These are phyloP conservation scores for Isoetes taiwanensis DNA, from an alignment of 75 land plant species.

Conservation along the genomic window DNA sequence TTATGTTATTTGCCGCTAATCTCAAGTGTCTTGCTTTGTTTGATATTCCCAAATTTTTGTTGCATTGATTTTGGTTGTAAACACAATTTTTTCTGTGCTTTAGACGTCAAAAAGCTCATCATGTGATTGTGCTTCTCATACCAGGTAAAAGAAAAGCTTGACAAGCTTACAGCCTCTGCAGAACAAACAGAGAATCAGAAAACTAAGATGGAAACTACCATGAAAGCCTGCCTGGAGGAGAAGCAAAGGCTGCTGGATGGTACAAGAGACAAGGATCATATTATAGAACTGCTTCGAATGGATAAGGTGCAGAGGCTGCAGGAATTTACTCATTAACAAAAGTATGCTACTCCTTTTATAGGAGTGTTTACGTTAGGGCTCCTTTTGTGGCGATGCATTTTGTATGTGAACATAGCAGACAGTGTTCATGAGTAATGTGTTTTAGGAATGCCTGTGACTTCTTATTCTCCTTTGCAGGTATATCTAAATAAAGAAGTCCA, in stretches of 20 bases:
- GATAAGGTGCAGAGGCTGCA: slow-evolving; percentile 12
- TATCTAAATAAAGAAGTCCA: slow-evolving; percentile 22
- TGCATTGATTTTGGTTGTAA: too few relatives aligned
- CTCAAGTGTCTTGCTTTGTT: too few relatives aligned
- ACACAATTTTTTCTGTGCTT: too few relatives aligned
- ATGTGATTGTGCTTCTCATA: too few relatives aligned
- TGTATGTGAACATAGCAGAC: neutral
- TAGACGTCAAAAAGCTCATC: too few relatives aligned
- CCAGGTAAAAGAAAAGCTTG: slow-evolving; percentile 20
- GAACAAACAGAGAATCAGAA: slow-evolving; percentile 17
- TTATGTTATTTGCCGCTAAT: too few relatives aligned
- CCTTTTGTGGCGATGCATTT: too few relatives aligned
- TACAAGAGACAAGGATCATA: slow-evolving; percentile 17
- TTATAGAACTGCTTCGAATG: slow-evolving; percentile 19
- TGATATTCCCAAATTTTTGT: too few relatives aligned
- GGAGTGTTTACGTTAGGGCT: too few relatives aligned
- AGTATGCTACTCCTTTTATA: neutral
- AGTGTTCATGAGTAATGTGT: neutral
- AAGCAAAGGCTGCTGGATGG: slow-evolving; percentile 9
- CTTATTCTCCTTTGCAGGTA: slow-evolving; percentile 4
- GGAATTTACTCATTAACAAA: neutral
- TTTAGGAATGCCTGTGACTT: neutral
- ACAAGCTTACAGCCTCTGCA: neutral
- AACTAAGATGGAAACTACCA: slow-evolving; percentile 8
- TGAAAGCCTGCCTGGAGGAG: slow-evolving; percentile 8